Evolutionary conservation across 78 protist genomes (phyloP).

Genomic region (Chrysochromulina parva): DNA sequence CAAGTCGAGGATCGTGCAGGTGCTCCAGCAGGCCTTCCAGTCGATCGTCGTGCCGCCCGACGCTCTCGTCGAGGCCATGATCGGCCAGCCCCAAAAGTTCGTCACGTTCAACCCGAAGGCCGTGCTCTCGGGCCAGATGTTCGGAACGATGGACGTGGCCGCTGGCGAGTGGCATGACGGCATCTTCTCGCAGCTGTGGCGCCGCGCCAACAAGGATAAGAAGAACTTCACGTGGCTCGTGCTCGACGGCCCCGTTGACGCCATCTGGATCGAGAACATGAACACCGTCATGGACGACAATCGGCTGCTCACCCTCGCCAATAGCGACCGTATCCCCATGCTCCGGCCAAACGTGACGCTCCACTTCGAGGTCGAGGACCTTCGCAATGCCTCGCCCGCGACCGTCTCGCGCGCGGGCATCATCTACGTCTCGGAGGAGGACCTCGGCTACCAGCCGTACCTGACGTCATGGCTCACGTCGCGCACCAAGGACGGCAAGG

Average conservation of each 20-base stretch:
- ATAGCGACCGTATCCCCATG: conserved; percentile 89
- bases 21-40: conserved; percentile 42
- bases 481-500: conserved; percentile 16
- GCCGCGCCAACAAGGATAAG: conserved; percentile 39
- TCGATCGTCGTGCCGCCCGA: background rate
- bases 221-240: conserved; percentile 67
- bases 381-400: conserved; percentile 91
- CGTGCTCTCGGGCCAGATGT: conserved; percentile 79
- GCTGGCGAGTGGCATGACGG: conserved; percentile 89
- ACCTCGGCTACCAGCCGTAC: conserved; percentile 26
- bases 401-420: conserved; percentile 84
- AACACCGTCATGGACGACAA: conserved; percentile 92
- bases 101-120: conserved; percentile 87
- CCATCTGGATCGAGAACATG: conserved; percentile 88
- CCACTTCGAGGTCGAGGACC: conserved; percentile 78
- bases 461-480: background rate
- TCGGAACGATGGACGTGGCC: conserved; percentile 69
- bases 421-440: conserved; percentile 63
- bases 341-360: conserved; percentile 53
- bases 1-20: conserved; percentile 54
- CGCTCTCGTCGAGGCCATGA: background rate
- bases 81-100: conserved; percentile 12
- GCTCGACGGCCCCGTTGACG: conserved; percentile 90
- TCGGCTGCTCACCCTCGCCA: conserved; percentile 84
- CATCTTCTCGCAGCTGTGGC: conserved; percentile 81